These are phyloP conservation scores for Monosporascus sp. DNA, from an alignment of 2,329 filamentous ascomycete species.

Conservation along the genomic window DNA sequence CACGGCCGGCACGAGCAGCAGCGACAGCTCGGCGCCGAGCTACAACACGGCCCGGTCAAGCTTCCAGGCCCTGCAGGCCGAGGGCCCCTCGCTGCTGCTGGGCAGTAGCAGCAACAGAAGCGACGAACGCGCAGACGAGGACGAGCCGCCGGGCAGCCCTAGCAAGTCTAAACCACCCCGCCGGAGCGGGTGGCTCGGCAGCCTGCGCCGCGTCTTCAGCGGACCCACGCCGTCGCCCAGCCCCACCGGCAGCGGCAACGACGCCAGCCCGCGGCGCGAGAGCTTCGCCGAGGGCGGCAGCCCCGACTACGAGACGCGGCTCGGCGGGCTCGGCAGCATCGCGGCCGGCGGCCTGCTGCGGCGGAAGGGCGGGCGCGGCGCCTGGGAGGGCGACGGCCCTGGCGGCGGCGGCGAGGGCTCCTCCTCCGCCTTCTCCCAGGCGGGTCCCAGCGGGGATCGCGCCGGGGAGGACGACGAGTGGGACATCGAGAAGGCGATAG, in stretches of 20 bases:
- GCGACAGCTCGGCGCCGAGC: constrained; percentile 29
- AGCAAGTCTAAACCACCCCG: constrained; percentile 51
- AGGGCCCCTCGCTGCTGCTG: constrained; percentile 45
- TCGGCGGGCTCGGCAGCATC: constrained; percentile 40
- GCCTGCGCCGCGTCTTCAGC: constrained; percentile 57
- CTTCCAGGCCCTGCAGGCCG: constrained; percentile 46
- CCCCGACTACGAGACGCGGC: constrained; percentile 39
- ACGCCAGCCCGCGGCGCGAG: constrained; percentile 25
- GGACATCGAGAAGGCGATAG: constrained; percentile 70
- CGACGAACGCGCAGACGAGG: constrained; percentile 24
- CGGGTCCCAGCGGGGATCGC: constrained; percentile 20
- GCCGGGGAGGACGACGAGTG: constrained; percentile 55
- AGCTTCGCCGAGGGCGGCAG: constrained; percentile 25
- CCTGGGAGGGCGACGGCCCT: constrained; percentile 46
- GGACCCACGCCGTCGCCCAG: constrained; percentile 32
- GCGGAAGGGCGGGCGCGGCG: constrained; percentile 49
- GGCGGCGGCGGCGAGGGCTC: constrained; percentile 24
- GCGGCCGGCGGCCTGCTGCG: constrained; percentile 39
- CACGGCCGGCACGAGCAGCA: constrained; percentile 26
- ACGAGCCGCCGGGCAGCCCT: constrained; percentile 42
- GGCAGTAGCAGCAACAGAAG: constrained; percentile 12
- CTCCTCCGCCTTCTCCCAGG: constrained; percentile 1
- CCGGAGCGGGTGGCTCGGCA: constrained; percentile 59
- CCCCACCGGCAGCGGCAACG: constrained; percentile 14
- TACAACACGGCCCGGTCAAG: constrained; percentile 51